Evolutionary conservation across 2,329 filamentous ascomycete species (phyloP).

Genomic region (Nothopassalora personata): DNA sequence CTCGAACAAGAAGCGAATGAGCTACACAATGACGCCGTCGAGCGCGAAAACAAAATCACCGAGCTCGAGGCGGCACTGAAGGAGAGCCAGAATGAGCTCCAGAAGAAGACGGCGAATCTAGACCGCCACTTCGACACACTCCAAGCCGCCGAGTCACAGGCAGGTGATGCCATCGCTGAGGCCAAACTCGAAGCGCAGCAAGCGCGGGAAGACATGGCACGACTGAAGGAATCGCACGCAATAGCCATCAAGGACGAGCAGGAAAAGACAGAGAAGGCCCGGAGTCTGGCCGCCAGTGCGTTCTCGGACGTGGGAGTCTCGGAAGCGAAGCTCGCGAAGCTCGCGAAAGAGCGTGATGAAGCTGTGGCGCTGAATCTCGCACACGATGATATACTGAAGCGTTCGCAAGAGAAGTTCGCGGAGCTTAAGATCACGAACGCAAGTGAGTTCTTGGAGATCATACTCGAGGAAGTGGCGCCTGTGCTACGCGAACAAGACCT

Average conservation of each 20-base stretch:
- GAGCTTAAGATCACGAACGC: neutral
- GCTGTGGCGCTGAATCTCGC: neutral
- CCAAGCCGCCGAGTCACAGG: neutral
- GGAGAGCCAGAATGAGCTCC: neutral
- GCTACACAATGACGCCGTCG: neutral
- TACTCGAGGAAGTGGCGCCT: neutral
- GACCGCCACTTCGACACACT: neutral
- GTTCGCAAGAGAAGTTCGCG: neutral
- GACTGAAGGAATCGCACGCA: neutral
- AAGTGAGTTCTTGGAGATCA: neutral
- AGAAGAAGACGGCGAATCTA: neutral
- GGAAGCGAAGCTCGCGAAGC: neutral
- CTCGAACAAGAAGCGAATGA: neutral
- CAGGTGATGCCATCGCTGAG: neutral
- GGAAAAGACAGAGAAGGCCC: neutral
- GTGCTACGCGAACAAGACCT: neutral
- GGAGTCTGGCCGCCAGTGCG: neutral
- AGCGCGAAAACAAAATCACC: neutral
- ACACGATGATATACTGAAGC: neutral
- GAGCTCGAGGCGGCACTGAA: neutral
- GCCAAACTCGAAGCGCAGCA: neutral
- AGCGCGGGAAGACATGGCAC: neutral
- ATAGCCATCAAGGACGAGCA: neutral
- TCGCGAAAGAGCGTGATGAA: neutral
- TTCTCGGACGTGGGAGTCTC: neutral